Percentiles rank a stretch among this genome's conserved stretches.
Conservation (phyloP, 75 land plant genomes). For the Adiantum capillusveneris region DNA sequence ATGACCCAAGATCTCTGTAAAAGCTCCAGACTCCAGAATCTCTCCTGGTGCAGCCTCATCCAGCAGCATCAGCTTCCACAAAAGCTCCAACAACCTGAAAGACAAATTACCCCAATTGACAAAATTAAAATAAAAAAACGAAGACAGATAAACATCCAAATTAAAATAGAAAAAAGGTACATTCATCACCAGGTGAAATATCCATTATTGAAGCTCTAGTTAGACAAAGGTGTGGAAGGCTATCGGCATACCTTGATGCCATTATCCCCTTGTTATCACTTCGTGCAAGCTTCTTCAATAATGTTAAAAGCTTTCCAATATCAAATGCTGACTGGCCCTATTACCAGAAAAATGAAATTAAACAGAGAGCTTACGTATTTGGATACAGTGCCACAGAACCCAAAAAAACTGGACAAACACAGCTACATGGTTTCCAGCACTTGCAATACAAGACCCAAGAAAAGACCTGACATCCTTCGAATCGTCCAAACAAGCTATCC, state of each 20-base stretch:
- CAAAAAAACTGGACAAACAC: too few species aligned
- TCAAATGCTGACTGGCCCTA: slow-evolving; percentile 22
- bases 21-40: slow-evolving; percentile 29
- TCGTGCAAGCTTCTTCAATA: slow-evolving; percentile 22
- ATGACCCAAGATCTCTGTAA: slow-evolving; percentile 25
- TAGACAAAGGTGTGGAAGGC: too few species aligned
- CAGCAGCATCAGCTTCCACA: slow-evolving; percentile 21
- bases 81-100: slow-evolving; percentile 22
- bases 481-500: slow-evolving; percentile 21
- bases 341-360: background rate
- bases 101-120: background rate
- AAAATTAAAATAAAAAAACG: too few species aligned
- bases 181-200: too few species aligned
- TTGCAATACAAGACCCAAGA: too few species aligned
- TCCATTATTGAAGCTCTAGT: too few species aligned
- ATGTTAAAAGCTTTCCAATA: slow-evolving; percentile 14
- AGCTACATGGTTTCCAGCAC: too few species aligned
- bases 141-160: too few species aligned
- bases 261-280: slow-evolving; percentile 22
- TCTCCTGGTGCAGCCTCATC: slow-evolving; percentile 10
- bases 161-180: too few species aligned
- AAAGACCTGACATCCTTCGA: slow-evolving; percentile 21
- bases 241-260: slow-evolving; percentile 30
- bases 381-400: too few species aligned
- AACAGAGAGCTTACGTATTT: too few species aligned